A percentile compares a stretch with the other conserved stretches of the same genome.
Conservation (phyloP, 106 monocot genomes). For the Phalaenopsis aphrodite region DNA sequence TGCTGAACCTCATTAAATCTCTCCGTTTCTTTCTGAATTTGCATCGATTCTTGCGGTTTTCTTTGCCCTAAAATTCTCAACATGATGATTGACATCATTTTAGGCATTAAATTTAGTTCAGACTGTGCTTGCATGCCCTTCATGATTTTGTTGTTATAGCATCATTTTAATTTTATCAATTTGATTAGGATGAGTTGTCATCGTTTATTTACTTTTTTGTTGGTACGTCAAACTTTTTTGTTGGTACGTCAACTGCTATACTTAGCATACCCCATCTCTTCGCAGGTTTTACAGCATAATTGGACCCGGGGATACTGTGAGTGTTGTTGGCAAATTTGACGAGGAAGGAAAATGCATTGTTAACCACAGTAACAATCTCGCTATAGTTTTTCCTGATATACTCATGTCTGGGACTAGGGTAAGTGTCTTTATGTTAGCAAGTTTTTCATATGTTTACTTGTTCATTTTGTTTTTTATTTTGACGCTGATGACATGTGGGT, state of each 20-base stretch:
- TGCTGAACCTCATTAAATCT: too few relatives aligned
- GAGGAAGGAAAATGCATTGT: slow-evolving; percentile 62
- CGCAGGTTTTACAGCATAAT: slow-evolving; percentile 78
- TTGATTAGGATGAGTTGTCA: background rate
- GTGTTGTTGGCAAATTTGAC: slow-evolving; percentile 83
- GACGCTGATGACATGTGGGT: background rate
- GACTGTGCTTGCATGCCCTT: too few relatives aligned
- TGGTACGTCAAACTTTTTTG: background rate
- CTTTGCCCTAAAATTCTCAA: too few relatives aligned
- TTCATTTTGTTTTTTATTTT: background rate
- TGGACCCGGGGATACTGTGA: slow-evolving; percentile 74
- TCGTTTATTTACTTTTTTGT: background rate
- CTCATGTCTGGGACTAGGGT: slow-evolving; percentile 92
- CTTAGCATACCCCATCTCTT: slow-evolving; percentile 1
- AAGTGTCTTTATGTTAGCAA: slow-evolving; percentile 11
- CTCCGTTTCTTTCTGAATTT: too few relatives aligned
- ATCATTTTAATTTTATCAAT: background rate
- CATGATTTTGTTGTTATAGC: too few relatives aligned
- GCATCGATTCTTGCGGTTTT: too few relatives aligned
- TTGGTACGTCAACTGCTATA: background rate
- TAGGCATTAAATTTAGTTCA: too few relatives aligned
- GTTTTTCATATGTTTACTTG: background rate
- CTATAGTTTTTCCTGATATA: slow-evolving; percentile 78
- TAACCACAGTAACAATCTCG: slow-evolving; percentile 51
- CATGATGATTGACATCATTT: too few relatives aligned